Percentiles rank a stretch among this genome's conserved stretches.
Evolutionary conservation across 495 filamentous ascomycete species (phyloP).

Genomic region (Tuber umbilicatum): DNA sequence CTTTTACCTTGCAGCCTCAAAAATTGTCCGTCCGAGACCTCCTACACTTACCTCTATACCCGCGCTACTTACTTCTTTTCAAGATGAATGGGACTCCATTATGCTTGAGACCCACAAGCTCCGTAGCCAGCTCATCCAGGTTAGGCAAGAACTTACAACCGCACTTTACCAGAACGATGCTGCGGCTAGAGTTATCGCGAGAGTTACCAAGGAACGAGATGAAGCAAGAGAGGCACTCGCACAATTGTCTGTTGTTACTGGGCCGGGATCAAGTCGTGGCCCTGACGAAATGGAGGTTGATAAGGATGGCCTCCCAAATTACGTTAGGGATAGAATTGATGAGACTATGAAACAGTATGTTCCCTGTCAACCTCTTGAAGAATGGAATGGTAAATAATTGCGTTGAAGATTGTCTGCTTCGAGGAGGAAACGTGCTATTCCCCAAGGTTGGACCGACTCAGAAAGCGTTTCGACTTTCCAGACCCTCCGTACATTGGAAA

Average conservation of each 20-base stretch:
- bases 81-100: constrained; percentile 96
- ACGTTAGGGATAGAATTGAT: constrained; percentile 57
- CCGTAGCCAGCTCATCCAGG: constrained; percentile 78
- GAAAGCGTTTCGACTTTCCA: constrained; percentile 67
- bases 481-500: constrained; percentile 54
- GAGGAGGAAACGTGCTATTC: constrained; percentile 79
- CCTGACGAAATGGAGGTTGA: constrained; percentile 92
- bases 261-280: constrained; percentile 46
- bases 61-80: constrained; percentile 90
- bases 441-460: constrained; percentile 72
- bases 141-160: constrained; percentile 83
- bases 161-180: constrained; percentile 96
- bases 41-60: constrained; percentile 95
- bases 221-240: constrained; percentile 90
- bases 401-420: constrained; percentile 65
- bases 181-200: constrained; percentile 83
- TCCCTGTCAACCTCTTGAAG: background rate
- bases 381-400: constrained; percentile 13
- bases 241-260: constrained; percentile 64
- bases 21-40: constrained; percentile 77
- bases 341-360: constrained; percentile 48
- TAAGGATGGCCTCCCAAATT: constrained; percentile 58
- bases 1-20: constrained; percentile 48
- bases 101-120: constrained; percentile 84
- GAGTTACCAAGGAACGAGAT: constrained; percentile 80